Percentiles rank a stretch among this genome's conserved stretches.
These are phyloP conservation scores for Sicyos edulis DNA, from an alignment of 306 rosid species.

Conservation along the genomic window DNA sequence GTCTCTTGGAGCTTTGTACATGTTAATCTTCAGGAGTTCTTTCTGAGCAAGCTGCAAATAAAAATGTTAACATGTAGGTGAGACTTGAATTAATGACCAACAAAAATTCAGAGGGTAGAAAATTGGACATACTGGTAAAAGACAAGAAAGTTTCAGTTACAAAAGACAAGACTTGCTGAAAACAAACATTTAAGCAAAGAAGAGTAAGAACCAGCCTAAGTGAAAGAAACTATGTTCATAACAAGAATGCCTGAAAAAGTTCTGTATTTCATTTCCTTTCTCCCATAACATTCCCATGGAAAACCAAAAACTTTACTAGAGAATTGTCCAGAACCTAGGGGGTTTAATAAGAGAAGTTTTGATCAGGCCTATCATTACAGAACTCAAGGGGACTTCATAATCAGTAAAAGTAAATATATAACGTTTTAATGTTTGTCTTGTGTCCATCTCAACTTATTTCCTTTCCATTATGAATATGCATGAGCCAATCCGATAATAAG, in stretches of 20 bases:
- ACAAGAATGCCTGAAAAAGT: neutral
- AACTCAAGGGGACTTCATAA: neutral
- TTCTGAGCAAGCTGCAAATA: slow-evolving; percentile 89
- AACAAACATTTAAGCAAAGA: slow-evolving; percentile 11
- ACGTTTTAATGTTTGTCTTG: neutral
- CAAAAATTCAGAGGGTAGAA: neutral
- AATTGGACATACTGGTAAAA: neutral
- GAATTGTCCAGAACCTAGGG: neutral
- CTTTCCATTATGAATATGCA: neutral
- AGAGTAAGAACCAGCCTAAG: slow-evolving; percentile 4
- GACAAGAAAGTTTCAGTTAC: neutral
- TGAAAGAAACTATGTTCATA: neutral
- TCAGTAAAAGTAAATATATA: neutral
- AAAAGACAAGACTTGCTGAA: neutral
- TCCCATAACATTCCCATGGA: neutral
- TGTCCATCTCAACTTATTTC: neutral
- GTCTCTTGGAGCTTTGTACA: slow-evolving; percentile 98
- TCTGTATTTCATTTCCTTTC: neutral
- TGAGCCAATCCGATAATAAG: neutral
- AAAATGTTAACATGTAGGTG: slow-evolving; percentile 24
- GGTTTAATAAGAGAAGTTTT: neutral
- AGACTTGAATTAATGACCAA: slow-evolving; percentile 20
- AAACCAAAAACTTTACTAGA: neutral
- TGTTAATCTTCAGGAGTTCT: slow-evolving; percentile 90
- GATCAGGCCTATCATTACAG: neutral